phyloP scores from a whole-genome alignment of 257 asterid species.

The Datura wrightii region DNA sequence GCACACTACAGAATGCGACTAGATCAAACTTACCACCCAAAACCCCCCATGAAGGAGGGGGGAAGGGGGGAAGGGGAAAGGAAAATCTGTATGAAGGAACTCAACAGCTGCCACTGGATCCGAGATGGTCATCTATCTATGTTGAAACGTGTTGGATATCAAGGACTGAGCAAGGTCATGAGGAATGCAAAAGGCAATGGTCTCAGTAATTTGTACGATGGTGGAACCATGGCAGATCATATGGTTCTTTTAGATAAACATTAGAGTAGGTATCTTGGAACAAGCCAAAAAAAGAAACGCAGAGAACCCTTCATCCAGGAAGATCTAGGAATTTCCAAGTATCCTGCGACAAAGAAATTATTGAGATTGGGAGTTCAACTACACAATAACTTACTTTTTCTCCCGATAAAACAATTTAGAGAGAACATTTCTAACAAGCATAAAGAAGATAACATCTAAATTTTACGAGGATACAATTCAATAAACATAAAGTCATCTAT shows the following conservation, averaged over 20 bases:
- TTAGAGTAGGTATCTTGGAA: constrained; percentile 83
- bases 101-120: constrained; percentile 96
- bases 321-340: constrained; percentile 88
- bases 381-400: constrained; percentile 48
- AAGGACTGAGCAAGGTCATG: constrained; percentile 93
- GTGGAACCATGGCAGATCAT: constrained; percentile 89
- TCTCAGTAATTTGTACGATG: constrained; percentile 80
- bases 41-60: constrained; percentile 56
- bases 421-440: constrained; percentile 25
- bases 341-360: constrained; percentile 99
- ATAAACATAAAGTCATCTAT: neutral
- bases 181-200: constrained; percentile 95
- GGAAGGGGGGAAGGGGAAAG: constrained; percentile 40
- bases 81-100: constrained; percentile 58
- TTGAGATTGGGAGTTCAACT: constrained; percentile 76
- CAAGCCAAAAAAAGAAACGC: constrained; percentile 90
- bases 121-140: constrained; percentile 81
- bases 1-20: constrained; percentile 46
- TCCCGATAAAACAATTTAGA: constrained; percentile 46
- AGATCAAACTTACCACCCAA: constrained; percentile 53
- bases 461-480: constrained; percentile 7
- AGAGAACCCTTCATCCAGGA: constrained; percentile 91
- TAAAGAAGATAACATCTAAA: constrained; percentile 29
- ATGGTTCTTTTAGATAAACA: constrained; percentile 86
- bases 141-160: constrained; percentile 85